Evolutionary conservation across 2,329 filamentous ascomycete genomes (phyloP), one percentile per base, ranked within the genome.

Genomic region (Akanthomyces lecanii): DNA sequence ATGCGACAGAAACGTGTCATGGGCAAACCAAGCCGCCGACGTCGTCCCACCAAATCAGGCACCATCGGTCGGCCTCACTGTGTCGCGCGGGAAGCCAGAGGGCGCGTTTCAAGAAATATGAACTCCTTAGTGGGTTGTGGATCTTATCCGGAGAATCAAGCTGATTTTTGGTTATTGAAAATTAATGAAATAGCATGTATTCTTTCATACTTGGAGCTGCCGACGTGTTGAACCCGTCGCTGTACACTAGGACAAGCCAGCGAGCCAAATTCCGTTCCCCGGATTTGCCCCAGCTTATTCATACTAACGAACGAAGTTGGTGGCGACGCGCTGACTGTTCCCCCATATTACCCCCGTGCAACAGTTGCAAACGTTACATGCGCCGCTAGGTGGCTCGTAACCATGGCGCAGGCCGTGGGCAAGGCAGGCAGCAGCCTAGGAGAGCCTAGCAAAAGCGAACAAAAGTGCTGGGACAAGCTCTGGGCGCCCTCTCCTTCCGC

Each of bases 321-420:
- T 56, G 53, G 53, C 18, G 53, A 23, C 25, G 50, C 30, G 53
- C 40, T 56, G 53, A 56, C 53, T 56, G 53, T 56, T 45, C 25
- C 53, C 14, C 53, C 38, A 56, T 45, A 11, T 33, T 56, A 45
- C 53, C 25, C 25, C 53, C 18, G 25, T 56, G 38, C 36, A 33
- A 56, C 53, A 28, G 53, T 30, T 56, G 40, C 42, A 56, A 56
- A 45, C 53, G 53, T 56, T 56, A 56, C 53, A 56, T 56, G 21
- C 38, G 25, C 53, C 40, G 16, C 53, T 16, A 33, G 25, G 25
- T 56, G 53, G 40, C 38, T 36, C 18, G 53, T 56, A 45, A n/a
- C 40, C 53, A 56, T 54, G n/a, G 38, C 52, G 38, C 18, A 7
- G 16, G 53, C 14, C 28, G 14, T 28, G 25, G 38, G 14, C 54